phyloP scores from a whole-genome alignment of 768 basidiomycete genomes.

The Sutorius australiensis region DNA sequence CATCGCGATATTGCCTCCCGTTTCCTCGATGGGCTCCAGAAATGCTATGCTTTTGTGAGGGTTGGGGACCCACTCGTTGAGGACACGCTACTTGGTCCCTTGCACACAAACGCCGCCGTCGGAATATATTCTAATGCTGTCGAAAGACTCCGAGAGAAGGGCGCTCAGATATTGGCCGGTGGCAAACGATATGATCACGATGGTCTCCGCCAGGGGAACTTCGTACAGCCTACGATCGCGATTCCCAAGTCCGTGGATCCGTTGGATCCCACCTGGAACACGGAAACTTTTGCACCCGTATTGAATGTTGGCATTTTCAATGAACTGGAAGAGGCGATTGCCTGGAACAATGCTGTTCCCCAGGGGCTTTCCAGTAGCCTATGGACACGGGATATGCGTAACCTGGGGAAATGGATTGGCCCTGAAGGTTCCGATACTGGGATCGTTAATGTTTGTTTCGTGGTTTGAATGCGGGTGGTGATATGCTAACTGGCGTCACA shows the following conservation, averaged over 20 bases:
- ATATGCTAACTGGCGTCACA: conserved; percentile 4
- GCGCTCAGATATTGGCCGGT: conserved; percentile 77
- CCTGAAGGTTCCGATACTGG: conserved; percentile 87
- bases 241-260: conserved; percentile 57
- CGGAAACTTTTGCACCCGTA: conserved; percentile 87
- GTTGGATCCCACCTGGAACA: conserved; percentile 62
- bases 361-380: conserved; percentile 90
- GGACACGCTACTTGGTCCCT: conserved; percentile 77
- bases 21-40: conserved; percentile 72
- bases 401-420: conserved; percentile 90
- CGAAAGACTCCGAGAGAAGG: conserved; percentile 53
- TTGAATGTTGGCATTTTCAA: conserved; percentile 85
- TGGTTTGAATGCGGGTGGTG: not conserved
- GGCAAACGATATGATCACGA: conserved; percentile 52
- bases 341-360: conserved; percentile 86
- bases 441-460: conserved; percentile 75
- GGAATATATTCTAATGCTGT: conserved; percentile 61
- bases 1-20: conserved; percentile 74
- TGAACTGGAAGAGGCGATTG: conserved; percentile 79
- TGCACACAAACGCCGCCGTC: conserved; percentile 74
- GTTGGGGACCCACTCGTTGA: conserved; percentile 84
- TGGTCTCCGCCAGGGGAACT: conserved; percentile 69
- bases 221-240: conserved; percentile 84
- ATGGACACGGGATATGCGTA: conserved; percentile 83
- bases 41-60: conserved; percentile 64